Conservation (phyloP, 2,329 filamentous ascomycete genomes). For the Pseudocercospora vitis region DNA sequence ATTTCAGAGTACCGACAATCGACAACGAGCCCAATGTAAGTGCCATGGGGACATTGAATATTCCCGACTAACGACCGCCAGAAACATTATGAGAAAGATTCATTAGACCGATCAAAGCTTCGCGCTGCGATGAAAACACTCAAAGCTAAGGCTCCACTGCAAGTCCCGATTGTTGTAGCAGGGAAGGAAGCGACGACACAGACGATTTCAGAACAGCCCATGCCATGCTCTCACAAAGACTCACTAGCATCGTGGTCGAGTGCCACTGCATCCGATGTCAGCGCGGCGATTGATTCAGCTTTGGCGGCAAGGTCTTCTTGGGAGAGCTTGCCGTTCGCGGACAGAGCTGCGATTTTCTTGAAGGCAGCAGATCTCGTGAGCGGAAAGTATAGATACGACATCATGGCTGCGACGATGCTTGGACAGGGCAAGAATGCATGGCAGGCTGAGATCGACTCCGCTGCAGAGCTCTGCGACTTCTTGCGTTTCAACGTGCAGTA, state of each 20-base stretch:
- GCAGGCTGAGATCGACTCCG: conserved; percentile 98
- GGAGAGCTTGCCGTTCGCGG: conserved; percentile 83
- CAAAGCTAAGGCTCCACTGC: conserved; percentile 67
- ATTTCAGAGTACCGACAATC: conserved; percentile 84
- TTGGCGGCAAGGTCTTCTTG: conserved; percentile 82
- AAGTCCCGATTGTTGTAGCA: conserved; percentile 79
- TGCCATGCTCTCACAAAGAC: conserved; percentile 77
- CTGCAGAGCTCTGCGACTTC: conserved; percentile 90
- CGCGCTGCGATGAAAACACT: conserved; percentile 69
- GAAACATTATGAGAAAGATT: conserved; percentile 88
- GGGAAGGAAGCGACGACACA: conserved; percentile 66
- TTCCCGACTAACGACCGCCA: conserved; percentile 42
- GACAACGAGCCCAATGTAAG: conserved; percentile 94
- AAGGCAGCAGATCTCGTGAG: conserved; percentile 91
- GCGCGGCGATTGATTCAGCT: conserved; percentile 76
- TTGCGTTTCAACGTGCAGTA: conserved; percentile 88
- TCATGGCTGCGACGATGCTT: conserved; percentile 94
- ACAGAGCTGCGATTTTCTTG: conserved; percentile 89
- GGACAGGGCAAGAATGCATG: conserved; percentile 98
- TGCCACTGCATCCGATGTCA: conserved; percentile 73
- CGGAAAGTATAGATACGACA: conserved; percentile 91
- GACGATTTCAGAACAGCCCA: conserved; percentile 68
- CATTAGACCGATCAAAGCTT: conserved; percentile 73
- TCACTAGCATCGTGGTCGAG: conserved; percentile 82
- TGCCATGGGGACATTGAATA: background rate